Base-by-base conservation (phyloP, 2,329 filamentous ascomycete genomes). In the Truncatella angustata region DNA sequence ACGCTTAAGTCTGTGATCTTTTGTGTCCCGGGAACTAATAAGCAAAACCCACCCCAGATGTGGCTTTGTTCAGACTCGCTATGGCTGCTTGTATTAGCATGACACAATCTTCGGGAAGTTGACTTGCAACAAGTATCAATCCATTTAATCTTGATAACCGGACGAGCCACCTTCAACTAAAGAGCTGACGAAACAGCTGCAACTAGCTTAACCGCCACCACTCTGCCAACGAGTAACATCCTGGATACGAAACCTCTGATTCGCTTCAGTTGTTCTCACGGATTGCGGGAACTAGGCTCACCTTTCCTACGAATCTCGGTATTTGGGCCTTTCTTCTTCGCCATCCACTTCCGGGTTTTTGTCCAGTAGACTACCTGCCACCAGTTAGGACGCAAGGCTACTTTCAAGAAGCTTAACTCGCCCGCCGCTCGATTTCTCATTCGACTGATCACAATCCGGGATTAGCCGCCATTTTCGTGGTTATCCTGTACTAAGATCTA, bases 301-400 rank as follows among this genome's bases (percentile, higher is more conserved):
- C n/a, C n/a, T n/a, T n/a, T n/a, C n/a, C 58, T 57, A 58, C 52
- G 52, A 59, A 56, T 58, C 62, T 64, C 66, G 63, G 63, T 63
- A 18, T 53, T 47, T 4, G n/a, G 51, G 24, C 52, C 45, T 63
- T 65, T 61, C 61, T 67, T 66, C 65, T 63, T 66, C 61, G 66
- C 58, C 50, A 56, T 60, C 56, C 63, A 58, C 62, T 58, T 58
- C 58, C 58, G 55, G 60, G 60, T 50, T 53, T 58, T 54, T 58
- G 64, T 63, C 24, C 28, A 69, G 65, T 60, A 56, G 59, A 59
- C 59, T 50, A 53, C 50, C 56, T 55, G 57, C 59, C 62, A 63
- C 72, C 72, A 74, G 66, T 73, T 64, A 67, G 55, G 65, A 64
- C 58, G 56, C 63, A 64, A 65, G 65, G 62, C 64, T 63, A 59